Conservation (phyloP, 2,329 filamentous ascomycete genomes). For the Penicillium frequentans region DNA sequence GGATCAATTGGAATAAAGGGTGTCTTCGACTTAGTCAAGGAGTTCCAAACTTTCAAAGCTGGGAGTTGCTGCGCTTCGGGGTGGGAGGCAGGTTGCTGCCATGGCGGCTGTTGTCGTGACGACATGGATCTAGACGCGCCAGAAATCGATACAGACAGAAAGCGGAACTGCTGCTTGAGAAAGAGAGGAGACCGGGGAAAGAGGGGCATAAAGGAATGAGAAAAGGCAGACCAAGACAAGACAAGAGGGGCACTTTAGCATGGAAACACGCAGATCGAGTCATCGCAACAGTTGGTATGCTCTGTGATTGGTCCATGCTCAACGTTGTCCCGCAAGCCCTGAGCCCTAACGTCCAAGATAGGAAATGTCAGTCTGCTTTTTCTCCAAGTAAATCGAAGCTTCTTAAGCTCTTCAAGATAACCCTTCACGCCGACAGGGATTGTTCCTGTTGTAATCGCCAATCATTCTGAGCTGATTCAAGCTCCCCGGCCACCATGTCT, state of each 20-base stretch:
- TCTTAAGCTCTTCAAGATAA: neutral
- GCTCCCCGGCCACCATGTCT: conserved; percentile 30
- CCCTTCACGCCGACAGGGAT: neutral
- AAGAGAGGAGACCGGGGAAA: conserved; percentile 13
- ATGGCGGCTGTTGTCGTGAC: conserved; percentile 46
- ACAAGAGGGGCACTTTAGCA: conserved; percentile 22
- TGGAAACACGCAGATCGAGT: conserved; percentile 16
- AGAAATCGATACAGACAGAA: conserved; percentile 14
- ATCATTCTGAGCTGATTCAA: neutral
- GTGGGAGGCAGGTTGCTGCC: conserved; percentile 40
- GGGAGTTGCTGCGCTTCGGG: conserved; percentile 47
- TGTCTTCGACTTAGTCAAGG: conserved; percentile 71
- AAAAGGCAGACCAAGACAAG: conserved; percentile 15
- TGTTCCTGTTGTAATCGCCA: neutral
- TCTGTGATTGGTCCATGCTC: conserved; percentile 22
- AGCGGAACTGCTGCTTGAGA: conserved; percentile 16
- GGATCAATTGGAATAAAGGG: conserved; percentile 72
- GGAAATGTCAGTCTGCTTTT: conserved; percentile 19
- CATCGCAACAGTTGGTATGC: conserved; percentile 15
- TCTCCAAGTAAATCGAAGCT: conserved; percentile 4
- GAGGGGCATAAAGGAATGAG: conserved; percentile 23
- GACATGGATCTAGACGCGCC: conserved; percentile 26
- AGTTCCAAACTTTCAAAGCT: conserved; percentile 73
- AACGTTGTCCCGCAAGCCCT: conserved; percentile 11
- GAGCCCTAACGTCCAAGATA: conserved; percentile 25